A percentile compares a stretch with the other conserved stretches of the same genome.
These are phyloP conservation scores for Hypoxylon sp. DNA, from an alignment of 2,329 filamentous ascomycete species.

Conservation along the genomic window DNA sequence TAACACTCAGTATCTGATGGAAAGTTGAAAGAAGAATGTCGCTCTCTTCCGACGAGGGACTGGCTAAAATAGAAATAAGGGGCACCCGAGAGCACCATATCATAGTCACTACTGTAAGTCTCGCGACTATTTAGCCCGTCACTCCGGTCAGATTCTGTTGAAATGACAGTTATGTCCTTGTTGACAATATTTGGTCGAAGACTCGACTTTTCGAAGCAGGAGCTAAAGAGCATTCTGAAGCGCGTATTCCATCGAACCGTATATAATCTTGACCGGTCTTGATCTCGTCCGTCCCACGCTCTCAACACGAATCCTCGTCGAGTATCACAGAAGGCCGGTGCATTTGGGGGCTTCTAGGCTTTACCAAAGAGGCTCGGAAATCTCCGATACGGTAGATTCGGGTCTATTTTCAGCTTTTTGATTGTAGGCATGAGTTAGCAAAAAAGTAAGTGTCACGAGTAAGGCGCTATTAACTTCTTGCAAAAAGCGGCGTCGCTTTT, in stretches of 20 bases:
- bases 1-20: constrained; percentile 32
- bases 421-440: background rate
- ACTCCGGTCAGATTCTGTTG: background rate
- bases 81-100: constrained; percentile 24
- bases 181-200: constrained; percentile 22
- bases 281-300: background rate
- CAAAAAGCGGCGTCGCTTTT: too few relatives aligned
- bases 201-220: constrained; percentile 16
- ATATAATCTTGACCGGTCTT: constrained; percentile 17
- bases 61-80: constrained; percentile 36
- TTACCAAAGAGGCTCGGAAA: constrained; percentile 21
- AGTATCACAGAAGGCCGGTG: constrained; percentile 7
- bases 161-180: constrained; percentile 14
- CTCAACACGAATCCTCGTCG: background rate
- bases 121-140: background rate
- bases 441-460: background rate
- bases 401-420: constrained; percentile 24
- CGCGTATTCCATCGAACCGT: constrained; percentile 5
- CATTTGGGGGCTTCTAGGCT: constrained; percentile 33
- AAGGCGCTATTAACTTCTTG: too few relatives aligned
- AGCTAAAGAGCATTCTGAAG: background rate
- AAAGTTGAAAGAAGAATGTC: constrained; percentile 3
- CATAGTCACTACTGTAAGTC: constrained; percentile 36
- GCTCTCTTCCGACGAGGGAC: constrained; percentile 31
- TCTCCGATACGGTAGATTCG: constrained; percentile 28